Evolutionary conservation across 805 yeast genomes (phyloP), one percentile per base, ranked within the genome.

Genomic region (Spathaspora boniae): DNA sequence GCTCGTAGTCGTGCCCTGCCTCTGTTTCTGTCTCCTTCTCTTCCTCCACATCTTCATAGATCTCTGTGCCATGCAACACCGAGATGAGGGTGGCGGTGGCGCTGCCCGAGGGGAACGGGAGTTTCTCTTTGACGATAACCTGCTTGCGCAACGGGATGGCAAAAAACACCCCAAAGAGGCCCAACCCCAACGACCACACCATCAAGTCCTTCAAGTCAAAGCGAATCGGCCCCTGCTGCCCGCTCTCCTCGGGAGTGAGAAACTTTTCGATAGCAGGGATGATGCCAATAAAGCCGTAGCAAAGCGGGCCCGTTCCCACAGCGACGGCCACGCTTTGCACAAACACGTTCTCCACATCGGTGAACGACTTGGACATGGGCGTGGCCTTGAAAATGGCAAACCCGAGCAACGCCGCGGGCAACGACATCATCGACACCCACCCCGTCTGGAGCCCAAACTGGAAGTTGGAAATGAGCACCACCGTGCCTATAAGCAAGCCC

Each of bases 371-470:
- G 1, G 62, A 44, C 48, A 6, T 34, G 28, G 2, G 60, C 43
- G 50, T 78, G 77, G 1, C 80, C 4, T 80, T 86, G 66, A 89
- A 91, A 14, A 84, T 65, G 0, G 96, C 83, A 56, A 79, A 89
- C 0, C 95, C 96, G 17, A 91, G 60, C 34, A 91, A 60, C 0
- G 98, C 96, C 4, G 96, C 82, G 0, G 98, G 98, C 36, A 91
- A 66, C 16, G 96, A 85, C 98, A 91, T 93, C 98, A 91, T 91
- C 8, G 96, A 87, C 5, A 93, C 96, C 98, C 98, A 91, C 2
- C 98, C 98, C 0, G 97, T 91, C 54, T 91, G 98, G 15, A 91
- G 66, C 1, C 98, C 98, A 56, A 91, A 91, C 55, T 91, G 98
- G 62, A 93, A 93, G 58, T 91, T 91, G 4, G 96, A 86, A 12